Conservation (phyloP, 257 asterid species). For the Anisodus acutangulus region DNA sequence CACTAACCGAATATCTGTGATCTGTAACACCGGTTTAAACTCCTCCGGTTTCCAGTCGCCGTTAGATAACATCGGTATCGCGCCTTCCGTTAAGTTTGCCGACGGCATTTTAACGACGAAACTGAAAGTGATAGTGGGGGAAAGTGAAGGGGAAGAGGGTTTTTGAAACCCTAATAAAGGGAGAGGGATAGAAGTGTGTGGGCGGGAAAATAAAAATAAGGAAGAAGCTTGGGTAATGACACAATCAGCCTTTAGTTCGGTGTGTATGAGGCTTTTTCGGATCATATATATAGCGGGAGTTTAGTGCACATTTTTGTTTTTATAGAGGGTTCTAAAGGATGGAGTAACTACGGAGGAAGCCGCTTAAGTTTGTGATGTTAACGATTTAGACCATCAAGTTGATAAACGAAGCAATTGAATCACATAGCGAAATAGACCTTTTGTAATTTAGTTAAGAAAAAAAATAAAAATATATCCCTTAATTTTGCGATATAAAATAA, state of each 20-base stretch:
- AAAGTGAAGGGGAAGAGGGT: constrained; percentile 18
- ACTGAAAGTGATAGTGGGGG: constrained; percentile 20
- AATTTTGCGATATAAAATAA: too few relatives aligned
- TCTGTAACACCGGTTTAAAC: constrained; percentile 72
- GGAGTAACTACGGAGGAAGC: not conserved
- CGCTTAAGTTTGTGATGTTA: too few relatives aligned
- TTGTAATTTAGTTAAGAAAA: too few relatives aligned
- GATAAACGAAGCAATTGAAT: too few relatives aligned
- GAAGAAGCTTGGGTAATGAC: not conserved
- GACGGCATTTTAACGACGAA: constrained; percentile 43
- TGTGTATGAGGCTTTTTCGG: not conserved
- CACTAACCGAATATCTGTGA: constrained; percentile 57
- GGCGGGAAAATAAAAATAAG: not conserved
- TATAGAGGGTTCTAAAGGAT: not conserved
- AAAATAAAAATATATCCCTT: too few relatives aligned
- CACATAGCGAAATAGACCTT: too few relatives aligned
- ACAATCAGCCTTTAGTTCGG: not conserved
- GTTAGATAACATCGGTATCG: constrained; percentile 54
- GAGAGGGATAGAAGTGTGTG: constrained; percentile 12
- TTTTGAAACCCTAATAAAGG: constrained; percentile 51
- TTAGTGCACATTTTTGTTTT: not conserved
- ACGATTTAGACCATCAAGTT: too few relatives aligned
- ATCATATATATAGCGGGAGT: too few relatives aligned
- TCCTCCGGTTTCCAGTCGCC: constrained; percentile 42
- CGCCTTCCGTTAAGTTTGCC: constrained; percentile 62